Evolutionary conservation across 75 land plant genomes (phyloP).

Genomic region (Sequoiadendron giganteum): DNA sequence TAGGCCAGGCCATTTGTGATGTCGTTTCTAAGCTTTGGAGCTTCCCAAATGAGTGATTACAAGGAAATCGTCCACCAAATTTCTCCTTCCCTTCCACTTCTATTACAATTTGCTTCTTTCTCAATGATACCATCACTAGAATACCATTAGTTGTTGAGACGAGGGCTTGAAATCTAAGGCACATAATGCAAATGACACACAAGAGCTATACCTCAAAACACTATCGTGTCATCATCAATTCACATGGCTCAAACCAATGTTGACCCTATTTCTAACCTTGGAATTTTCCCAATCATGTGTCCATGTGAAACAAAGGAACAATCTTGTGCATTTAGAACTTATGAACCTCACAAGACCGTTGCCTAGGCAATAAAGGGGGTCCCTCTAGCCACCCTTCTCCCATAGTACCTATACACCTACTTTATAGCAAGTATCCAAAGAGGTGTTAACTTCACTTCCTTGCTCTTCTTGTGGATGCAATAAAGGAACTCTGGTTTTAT

Average conservation of each 20-base stretch:
- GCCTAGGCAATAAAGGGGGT: neutral
- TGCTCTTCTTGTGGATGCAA: neutral
- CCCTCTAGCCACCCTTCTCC: neutral
- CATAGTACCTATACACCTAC: too few relatives aligned
- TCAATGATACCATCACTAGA: too few relatives aligned
- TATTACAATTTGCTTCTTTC: too few relatives aligned
- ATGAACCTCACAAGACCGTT: neutral
- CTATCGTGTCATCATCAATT: neutral
- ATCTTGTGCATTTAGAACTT: too few relatives aligned
- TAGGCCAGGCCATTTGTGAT: too few relatives aligned
- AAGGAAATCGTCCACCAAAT: too few relatives aligned
- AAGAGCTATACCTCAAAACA: neutral
- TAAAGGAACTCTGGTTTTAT: too few relatives aligned
- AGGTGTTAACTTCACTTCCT: neutral
- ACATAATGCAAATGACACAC: neutral
- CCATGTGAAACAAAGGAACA: neutral
- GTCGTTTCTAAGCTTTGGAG: too few relatives aligned
- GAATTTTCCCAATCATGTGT: neutral
- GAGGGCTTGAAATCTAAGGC: neutral
- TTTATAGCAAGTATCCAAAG: neutral
- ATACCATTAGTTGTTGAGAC: too few relatives aligned
- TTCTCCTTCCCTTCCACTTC: too few relatives aligned
- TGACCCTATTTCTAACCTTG: neutral
- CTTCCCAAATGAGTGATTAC: too few relatives aligned
- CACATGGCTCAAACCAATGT: neutral